Evolutionary conservation across 495 filamentous ascomycete genomes (phyloP).

Genomic region (Penicillium robsamsonii): DNA sequence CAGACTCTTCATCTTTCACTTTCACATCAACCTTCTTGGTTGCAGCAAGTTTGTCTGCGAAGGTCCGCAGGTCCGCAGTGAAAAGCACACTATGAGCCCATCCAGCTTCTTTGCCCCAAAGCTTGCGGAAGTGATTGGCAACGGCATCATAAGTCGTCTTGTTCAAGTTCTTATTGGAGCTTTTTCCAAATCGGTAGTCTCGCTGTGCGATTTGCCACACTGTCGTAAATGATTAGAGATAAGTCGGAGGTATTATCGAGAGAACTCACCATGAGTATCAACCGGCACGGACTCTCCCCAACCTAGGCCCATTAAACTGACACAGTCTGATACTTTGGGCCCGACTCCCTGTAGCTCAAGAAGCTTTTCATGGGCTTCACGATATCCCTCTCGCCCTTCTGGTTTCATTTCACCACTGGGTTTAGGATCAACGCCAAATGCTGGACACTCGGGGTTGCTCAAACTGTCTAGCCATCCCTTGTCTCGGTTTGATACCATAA

Average conservation of each 20-base stretch:
- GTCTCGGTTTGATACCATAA: constrained; percentile 63
- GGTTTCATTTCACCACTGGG: constrained; percentile 52
- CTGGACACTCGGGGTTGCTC: constrained; percentile 71
- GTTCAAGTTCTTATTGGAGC: constrained; percentile 79
- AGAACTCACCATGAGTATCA: constrained; percentile 77
- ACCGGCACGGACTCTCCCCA: constrained; percentile 95
- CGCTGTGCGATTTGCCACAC: constrained; percentile 97
- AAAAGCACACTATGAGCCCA: constrained; percentile 98
- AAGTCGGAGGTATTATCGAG: not conserved
- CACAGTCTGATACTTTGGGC: constrained; percentile 95
- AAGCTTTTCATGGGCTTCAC: constrained; percentile 76
- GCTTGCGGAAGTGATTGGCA: constrained; percentile 80
- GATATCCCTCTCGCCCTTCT: constrained; percentile 67
- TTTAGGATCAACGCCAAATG: constrained; percentile 45
- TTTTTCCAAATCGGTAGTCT: constrained; percentile 89
- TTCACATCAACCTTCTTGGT: constrained; percentile 43
- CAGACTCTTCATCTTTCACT: constrained; percentile 28
- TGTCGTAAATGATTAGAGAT: constrained; percentile 23
- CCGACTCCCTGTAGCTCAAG: constrained; percentile 81
- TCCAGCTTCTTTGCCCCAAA: constrained; percentile 93
- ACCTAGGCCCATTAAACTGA: constrained; percentile 95
- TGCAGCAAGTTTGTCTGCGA: constrained; percentile 62
- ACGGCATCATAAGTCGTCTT: constrained; percentile 87
- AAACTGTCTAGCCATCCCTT: constrained; percentile 74
- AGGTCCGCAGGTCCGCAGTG: constrained; percentile 85